Conservation (phyloP, 78 protist genomes). For the Acrasis kona region DNA sequence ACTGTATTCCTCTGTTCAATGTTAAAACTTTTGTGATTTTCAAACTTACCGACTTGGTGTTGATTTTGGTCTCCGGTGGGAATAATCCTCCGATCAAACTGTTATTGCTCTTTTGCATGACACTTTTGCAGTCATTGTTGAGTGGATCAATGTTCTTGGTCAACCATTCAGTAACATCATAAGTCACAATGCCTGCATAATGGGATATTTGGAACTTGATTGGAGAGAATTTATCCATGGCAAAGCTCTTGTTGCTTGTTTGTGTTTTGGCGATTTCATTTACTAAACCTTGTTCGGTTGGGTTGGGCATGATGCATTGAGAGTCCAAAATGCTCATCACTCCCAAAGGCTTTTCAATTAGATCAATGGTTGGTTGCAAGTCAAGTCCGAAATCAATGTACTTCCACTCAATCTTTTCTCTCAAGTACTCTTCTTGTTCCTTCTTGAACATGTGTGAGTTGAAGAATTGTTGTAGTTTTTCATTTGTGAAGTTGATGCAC, state of each 20-base stretch:
- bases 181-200: constrained; percentile 13
- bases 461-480: constrained; percentile 94
- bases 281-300: not conserved
- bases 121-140: not conserved
- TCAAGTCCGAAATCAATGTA: not conserved
- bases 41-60: no score
- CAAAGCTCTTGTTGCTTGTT: not conserved
- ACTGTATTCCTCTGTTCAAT: no score
- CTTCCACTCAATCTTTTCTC: constrained; percentile 9
- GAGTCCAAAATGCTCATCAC: not conserved
- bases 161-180: not conserved
- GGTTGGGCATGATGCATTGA: not conserved
- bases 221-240: not conserved
- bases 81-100: not conserved
- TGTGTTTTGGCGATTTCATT: not conserved
- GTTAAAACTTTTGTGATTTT: no score
- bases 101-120: not conserved
- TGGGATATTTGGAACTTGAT: not conserved
- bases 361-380: constrained; percentile 73
- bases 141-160: constrained; percentile 4
- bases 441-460: constrained; percentile 81
- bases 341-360: constrained; percentile 43
- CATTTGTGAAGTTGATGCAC: constrained; percentile 94
- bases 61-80: not conserved
- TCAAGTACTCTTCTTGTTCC: constrained; percentile 29